Conservation (phyloP, 352 stramenopile genomes). For the Phytophthora tentaculata region DNA sequence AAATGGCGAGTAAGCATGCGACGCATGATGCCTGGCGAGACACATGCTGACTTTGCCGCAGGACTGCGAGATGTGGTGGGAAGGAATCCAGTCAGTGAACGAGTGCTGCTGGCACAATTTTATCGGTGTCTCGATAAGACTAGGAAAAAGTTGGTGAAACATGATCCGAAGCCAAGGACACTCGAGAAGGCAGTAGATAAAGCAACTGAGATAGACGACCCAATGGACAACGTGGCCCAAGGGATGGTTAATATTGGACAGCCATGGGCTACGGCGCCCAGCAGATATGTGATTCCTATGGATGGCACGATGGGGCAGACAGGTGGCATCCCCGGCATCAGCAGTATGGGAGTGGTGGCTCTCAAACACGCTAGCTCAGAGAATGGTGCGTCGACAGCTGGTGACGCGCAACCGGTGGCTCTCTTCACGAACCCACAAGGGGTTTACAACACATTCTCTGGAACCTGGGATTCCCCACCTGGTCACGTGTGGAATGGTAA, state of each 20-base stretch:
- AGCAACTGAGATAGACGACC: background rate
- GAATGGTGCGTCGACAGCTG: too few relatives aligned
- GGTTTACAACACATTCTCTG: too few relatives aligned
- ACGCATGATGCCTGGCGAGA: background rate
- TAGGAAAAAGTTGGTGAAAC: background rate
- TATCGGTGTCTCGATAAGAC: background rate
- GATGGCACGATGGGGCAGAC: background rate
- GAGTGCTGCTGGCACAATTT: conserved; percentile 1
- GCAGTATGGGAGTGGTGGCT: background rate
- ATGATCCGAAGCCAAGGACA: background rate
- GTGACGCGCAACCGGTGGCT: too few relatives aligned
- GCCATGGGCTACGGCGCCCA: background rate
- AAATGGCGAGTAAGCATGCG: conserved; percentile 3
- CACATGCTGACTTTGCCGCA: conserved; percentile 1
- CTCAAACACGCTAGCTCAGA: too few relatives aligned
- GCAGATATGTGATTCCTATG: background rate
- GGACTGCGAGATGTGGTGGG: background rate
- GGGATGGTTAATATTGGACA: conserved; percentile 5
- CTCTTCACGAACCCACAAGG: too few relatives aligned
- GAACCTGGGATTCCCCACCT: too few relatives aligned
- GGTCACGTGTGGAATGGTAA: too few relatives aligned
- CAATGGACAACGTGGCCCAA: background rate
- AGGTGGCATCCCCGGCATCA: background rate
- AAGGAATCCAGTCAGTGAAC: conserved; percentile 1
- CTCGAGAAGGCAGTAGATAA: conserved; percentile 3